Evolutionary conservation across 441 rosid species (phyloP).

Genomic region (Brassica balearica): DNA sequence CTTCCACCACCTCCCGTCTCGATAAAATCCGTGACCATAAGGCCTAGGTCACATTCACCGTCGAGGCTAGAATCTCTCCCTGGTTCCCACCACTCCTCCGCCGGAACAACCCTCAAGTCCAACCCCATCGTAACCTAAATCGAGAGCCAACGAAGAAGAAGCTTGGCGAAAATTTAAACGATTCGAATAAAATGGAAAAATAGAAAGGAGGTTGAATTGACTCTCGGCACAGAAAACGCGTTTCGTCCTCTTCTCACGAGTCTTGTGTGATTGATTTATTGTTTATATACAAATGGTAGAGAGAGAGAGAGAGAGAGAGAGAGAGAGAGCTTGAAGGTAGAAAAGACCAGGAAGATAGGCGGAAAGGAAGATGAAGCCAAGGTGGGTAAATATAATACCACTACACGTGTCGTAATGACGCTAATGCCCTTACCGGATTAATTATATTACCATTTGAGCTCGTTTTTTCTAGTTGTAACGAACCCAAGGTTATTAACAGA

Average conservation of each 20-base stretch:
- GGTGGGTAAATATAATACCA: constrained; percentile 33
- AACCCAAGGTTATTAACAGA: constrained; percentile 10
- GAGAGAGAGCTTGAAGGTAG: constrained; percentile 37
- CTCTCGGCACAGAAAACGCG: constrained; percentile 16
- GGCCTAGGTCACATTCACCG: constrained; percentile 86
- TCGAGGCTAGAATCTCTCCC: constrained; percentile 73
- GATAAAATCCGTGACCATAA: constrained; percentile 85
- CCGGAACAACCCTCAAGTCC: constrained; percentile 55
- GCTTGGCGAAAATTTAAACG: constrained; percentile 1
- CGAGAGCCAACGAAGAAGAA: background rate
- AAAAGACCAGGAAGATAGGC: constrained; percentile 43
- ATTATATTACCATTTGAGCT: background rate
- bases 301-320: background rate
- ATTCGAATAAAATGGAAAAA: constrained; percentile 22
- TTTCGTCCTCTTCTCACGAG: constrained; percentile 38
- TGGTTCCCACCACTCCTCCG: constrained; percentile 48
- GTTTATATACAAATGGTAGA: constrained; percentile 11
- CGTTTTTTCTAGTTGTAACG: constrained; percentile 20
- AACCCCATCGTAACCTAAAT: constrained; percentile 38
- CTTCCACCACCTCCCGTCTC: constrained; percentile 74
- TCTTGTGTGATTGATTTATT: constrained; percentile 15
- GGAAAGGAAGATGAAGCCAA: constrained; percentile 41
- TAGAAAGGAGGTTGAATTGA: constrained; percentile 8
- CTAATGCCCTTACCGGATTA: background rate
- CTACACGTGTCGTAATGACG: constrained; percentile 14